These are phyloP conservation scores for Coleophoma crateriformis DNA, from an alignment of 2,329 filamentous ascomycete species.

Conservation along the genomic window DNA sequence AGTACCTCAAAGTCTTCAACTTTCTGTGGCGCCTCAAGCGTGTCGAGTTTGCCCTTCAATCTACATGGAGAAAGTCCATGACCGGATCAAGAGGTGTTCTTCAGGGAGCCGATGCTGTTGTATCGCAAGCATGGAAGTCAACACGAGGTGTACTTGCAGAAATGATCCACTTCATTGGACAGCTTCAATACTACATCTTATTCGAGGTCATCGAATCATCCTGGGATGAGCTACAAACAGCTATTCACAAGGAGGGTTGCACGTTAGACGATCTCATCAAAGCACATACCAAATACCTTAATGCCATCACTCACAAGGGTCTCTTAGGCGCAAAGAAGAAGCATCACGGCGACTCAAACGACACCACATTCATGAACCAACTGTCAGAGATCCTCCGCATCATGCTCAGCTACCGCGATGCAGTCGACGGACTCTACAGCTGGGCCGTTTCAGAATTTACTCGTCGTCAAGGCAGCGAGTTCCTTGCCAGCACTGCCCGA, in stretches of 20 bases:
- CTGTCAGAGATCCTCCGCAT: constrained; percentile 87
- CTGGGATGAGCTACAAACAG: constrained; percentile 84
- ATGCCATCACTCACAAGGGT: constrained; percentile 92
- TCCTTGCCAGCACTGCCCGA: constrained; percentile 58
- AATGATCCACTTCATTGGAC: constrained; percentile 97
- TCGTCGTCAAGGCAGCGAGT: constrained; percentile 73
- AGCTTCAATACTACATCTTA: constrained; percentile 96
- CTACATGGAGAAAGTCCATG: constrained; percentile 93
- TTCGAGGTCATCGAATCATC: constrained; percentile 98
- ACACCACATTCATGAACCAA: constrained; percentile 81
- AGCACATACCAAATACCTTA: constrained; percentile 86
- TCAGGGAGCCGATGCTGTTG: constrained; percentile 63
- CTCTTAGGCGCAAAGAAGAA: constrained; percentile 69
- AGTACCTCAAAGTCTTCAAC: constrained; percentile 99
- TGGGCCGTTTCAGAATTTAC: constrained; percentile 95
- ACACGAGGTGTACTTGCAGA: constrained; percentile 86
- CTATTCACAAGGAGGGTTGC: constrained; percentile 76
- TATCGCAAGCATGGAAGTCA: constrained; percentile 80
- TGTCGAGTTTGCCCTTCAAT: constrained; percentile 87
- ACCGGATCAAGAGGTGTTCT: constrained; percentile 91
- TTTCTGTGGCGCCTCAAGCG: constrained; percentile 98
- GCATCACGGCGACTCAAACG: constrained; percentile 36
- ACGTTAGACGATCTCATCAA: constrained; percentile 93
- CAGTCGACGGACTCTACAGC: constrained; percentile 88
- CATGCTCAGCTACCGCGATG: constrained; percentile 92